Conservation (phyloP, 805 yeast genomes). For the Monosporozyma yasuniensis region DNA sequence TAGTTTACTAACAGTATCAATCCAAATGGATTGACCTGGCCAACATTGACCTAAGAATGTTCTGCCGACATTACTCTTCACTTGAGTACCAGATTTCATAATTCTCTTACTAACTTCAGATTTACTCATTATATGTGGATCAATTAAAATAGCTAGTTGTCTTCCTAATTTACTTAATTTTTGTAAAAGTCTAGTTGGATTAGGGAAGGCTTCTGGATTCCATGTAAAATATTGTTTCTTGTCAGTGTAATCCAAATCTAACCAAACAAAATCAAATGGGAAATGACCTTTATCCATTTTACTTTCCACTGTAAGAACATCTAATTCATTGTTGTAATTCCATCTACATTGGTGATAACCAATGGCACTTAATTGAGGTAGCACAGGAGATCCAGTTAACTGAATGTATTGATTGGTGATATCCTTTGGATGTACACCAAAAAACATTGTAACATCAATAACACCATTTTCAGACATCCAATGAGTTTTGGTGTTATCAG, state of each 20-base stretch:
- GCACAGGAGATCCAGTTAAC: constrained; percentile 60
- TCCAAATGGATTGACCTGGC: constrained; percentile 96
- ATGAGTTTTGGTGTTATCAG: constrained; percentile 45
- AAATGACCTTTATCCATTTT: constrained; percentile 65
- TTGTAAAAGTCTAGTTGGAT: constrained; percentile 59
- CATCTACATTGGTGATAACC: constrained; percentile 97
- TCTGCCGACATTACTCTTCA: constrained; percentile 39
- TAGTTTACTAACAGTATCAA: constrained; percentile 67
- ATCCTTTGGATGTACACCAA: constrained; percentile 48
- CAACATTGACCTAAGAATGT: constrained; percentile 84
- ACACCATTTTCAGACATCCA: constrained; percentile 93
- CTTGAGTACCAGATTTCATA: constrained; percentile 34
- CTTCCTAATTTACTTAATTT: constrained; percentile 65
- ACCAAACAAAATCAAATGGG: constrained; percentile 90
- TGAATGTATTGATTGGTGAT: constrained; percentile 54
- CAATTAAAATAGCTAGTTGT: constrained; percentile 75
- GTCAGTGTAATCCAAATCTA: constrained; percentile 88
- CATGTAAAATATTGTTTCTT: constrained; percentile 86
- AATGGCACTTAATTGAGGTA: constrained; percentile 71
- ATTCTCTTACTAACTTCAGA: constrained; percentile 56
- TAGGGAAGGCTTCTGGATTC: constrained; percentile 65
- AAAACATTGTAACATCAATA: constrained; percentile 61
- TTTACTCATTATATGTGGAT: constrained; percentile 77
- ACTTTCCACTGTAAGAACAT: constrained; percentile 62
- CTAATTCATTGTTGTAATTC: constrained; percentile 87